Evolutionary conservation across 1,284 basidiomycete species (phyloP).

Genomic region (Papiliotrema flavescens): DNA sequence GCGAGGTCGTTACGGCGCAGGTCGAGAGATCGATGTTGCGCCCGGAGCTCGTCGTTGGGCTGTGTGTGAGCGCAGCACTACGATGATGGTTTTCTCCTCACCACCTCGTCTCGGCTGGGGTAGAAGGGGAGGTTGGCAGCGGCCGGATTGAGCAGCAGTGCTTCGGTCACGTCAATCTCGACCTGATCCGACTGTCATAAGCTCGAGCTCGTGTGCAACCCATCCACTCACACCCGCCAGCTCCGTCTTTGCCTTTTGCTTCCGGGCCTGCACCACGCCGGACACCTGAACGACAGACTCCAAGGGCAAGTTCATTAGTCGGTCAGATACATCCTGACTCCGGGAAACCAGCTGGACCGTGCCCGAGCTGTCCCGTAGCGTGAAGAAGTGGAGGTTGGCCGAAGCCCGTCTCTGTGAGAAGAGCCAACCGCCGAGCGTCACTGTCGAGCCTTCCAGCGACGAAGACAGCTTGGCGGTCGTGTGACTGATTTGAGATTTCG

Average conservation of each 20-base stretch:
- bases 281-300: constrained; percentile 73
- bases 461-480: constrained; percentile 60
- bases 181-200: constrained; percentile 61
- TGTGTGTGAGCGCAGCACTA: constrained; percentile 35
- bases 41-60: constrained; percentile 80
- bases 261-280: constrained; percentile 65
- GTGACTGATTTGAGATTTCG: constrained; percentile 54
- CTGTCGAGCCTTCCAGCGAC: constrained; percentile 57
- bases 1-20: constrained; percentile 70
- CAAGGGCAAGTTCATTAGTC: constrained; percentile 62
- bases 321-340: constrained; percentile 44
- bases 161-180: constrained; percentile 70
- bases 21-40: constrained; percentile 83
- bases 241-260: constrained; percentile 55
- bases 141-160: constrained; percentile 75
- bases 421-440: constrained; percentile 70
- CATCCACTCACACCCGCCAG: not conserved
- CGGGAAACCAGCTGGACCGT: constrained; percentile 67
- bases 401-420: constrained; percentile 39
- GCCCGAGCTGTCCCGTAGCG: constrained; percentile 71
- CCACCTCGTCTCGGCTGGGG: constrained; percentile 72
- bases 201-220: not conserved
- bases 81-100: constrained; percentile 48
- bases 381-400: constrained; percentile 49
- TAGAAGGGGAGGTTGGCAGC: constrained; percentile 67